Evolutionary conservation across 2,329 filamentous ascomycete species (phyloP), one percentile per base, ranked within the genome.

Genomic region (Chaetomium sp.): DNA sequence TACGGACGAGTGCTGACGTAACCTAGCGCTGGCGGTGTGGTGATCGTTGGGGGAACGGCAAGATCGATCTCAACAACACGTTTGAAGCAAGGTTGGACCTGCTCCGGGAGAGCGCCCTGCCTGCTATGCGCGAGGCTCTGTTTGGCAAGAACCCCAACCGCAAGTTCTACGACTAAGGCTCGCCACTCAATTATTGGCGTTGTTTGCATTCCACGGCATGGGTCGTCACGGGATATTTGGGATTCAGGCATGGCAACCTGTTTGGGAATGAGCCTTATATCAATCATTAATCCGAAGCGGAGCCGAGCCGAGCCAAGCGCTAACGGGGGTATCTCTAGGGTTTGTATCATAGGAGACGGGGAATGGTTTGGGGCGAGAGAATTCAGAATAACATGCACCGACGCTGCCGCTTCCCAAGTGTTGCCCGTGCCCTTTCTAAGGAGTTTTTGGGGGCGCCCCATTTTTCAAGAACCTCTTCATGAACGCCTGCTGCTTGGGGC

Each of bases 41-140:
- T 86, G 65, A 87, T 99, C 70, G 80, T 96, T 62, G 92, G 93
- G 69, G 89, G 90, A 84, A 84, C 70, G 95, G 95, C 76, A 97
- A 94, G 85, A 98, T 99, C 76, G 93, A 97, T 74, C 94, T 99
- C 78, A 93, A 97, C 86, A 98, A 99, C 83, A 98, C 95, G 62
- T 91, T 98, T 72, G 95, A 98, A 77, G 91, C 96, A 76, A 89
- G 95, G 70, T 83, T 99, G 78, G 86, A 85, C 74, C 83, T 98
- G 67, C 87, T 98, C 70, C 90, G 97, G 80, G 88, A 89, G 64
- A 90, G 91, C 71, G 91, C 92, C 59, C 86, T 97, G 65, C 95
- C 95, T 16, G 88, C 88, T 53, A 89, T 99, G 74, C 87, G 95
- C 74, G 86, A 90, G 77, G 90, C 90, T 19, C 84, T 99, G 65